Conservation (phyloP, 2,329 filamentous ascomycete species). For the Cladobotryum mycophilum region DNA sequence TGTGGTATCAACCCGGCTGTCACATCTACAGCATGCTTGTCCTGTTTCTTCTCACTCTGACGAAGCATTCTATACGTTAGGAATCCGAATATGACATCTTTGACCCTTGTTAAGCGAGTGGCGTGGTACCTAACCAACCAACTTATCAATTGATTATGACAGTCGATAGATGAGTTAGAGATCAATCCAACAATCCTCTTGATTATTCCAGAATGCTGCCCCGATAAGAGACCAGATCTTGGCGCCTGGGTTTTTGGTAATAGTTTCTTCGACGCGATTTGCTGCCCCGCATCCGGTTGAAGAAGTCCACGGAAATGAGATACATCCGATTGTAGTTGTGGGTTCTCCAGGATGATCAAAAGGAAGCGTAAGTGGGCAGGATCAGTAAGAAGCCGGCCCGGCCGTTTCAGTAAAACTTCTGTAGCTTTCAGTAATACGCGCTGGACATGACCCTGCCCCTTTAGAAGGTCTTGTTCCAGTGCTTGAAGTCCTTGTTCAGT, state of each 20-base stretch:
- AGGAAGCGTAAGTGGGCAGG: conserved; percentile 71
- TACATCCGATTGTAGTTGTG: conserved; percentile 54
- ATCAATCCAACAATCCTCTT: conserved; percentile 78
- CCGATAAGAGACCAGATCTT: conserved; percentile 42
- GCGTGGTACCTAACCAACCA: conserved; percentile 73
- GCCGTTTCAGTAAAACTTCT: conserved; percentile 73
- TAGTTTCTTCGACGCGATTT: conserved; percentile 10
- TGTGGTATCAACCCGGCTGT: conserved; percentile 66
- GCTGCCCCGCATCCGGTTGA: conserved; percentile 21
- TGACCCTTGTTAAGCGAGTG: conserved; percentile 61
- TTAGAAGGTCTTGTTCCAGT: conserved; percentile 42
- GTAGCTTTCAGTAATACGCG: conserved; percentile 68
- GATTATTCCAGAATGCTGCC: conserved; percentile 74
- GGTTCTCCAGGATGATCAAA: conserved; percentile 72
- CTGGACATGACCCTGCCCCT: conserved; percentile 63
- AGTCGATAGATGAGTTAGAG: conserved; percentile 67
- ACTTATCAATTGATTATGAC: conserved; percentile 67
- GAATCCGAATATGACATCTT: conserved; percentile 72
- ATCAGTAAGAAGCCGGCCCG: conserved; percentile 60
- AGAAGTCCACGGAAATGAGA: conserved; percentile 36
- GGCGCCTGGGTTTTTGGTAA: conserved; percentile 18
- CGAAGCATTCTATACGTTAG: conserved; percentile 73
- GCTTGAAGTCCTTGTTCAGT: conserved; percentile 33
- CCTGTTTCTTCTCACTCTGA: conserved; percentile 61
- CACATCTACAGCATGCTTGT: conserved; percentile 48